Conservation (phyloP, 805 yeast species). For the Hanseniaspora osmophila region DNA sequence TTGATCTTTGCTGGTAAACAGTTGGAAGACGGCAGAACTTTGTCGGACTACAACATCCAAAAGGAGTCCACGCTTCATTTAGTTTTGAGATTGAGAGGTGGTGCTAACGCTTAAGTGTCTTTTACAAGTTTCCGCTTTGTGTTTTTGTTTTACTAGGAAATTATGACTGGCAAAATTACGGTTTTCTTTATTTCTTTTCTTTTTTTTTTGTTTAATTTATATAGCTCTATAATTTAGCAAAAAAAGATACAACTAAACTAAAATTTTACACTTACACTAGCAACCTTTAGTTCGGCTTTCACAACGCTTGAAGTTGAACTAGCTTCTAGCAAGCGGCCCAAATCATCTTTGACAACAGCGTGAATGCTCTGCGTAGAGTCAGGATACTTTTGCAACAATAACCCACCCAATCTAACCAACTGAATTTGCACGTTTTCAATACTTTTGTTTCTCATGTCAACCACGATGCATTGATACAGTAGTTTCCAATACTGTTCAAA, state of each 20-base stretch:
- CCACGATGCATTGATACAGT: constrained; percentile 21
- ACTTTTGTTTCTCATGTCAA: constrained; percentile 14
- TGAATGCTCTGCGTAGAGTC: constrained; percentile 5
- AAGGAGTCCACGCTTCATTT: constrained; percentile 58
- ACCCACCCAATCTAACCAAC: constrained; percentile 26
- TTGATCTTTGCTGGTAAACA: constrained; percentile 61
- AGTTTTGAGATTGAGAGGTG: constrained; percentile 66
- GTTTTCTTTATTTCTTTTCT: no score
- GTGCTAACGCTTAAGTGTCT: constrained; percentile 11
- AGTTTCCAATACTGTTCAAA: constrained; percentile 14
- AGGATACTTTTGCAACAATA: constrained; percentile 9
- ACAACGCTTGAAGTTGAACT: constrained; percentile 40
- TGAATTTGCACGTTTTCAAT: constrained; percentile 51
- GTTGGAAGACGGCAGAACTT: constrained; percentile 56
- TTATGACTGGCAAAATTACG: no score
- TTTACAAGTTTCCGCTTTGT: not conserved
- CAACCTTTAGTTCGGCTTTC: constrained; percentile 19
- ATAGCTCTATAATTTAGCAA: no score
- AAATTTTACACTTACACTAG: constrained; percentile 5
- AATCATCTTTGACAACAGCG: constrained; percentile 11
- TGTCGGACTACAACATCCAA: constrained; percentile 60
- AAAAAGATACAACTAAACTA: no score
- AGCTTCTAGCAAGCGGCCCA: constrained; percentile 16
- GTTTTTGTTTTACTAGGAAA: no score
- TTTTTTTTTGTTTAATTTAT: no score